Evolutionary conservation across 805 yeast species (phyloP), one percentile per base, ranked within the genome.

Genomic region (Candida takata): DNA sequence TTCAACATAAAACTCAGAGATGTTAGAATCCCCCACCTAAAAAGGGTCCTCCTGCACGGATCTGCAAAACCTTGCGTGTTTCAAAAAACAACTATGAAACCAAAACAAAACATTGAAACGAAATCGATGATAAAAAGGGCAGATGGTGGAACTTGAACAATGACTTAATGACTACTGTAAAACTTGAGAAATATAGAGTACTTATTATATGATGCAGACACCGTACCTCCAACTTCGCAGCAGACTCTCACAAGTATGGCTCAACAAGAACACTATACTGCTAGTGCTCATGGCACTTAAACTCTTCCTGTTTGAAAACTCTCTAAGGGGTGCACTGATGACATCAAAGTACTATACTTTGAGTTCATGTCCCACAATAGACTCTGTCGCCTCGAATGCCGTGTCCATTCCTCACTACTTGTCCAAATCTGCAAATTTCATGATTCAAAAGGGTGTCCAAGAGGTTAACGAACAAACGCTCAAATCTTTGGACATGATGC

Each of bases 191-290:
- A n/a, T n/a, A n/a, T n/a, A n/a, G n/a, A n/a, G n/a, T n/a, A n/a
- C n/a, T n/a, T n/a, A n/a, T n/a, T 13, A 26, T 13, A 41, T 38
- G 40, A 33, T 21, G 25, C 29, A 36, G n/a, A 44, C 40, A 18
- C 55, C 57, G 14, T 77, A 71, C 48, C 58, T 81, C 26, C 64
- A 64, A 29, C 53, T 76, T 4, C 49, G 55, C 14, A 87, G 80
- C 40, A 53, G 72, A 31, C 45, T 81, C 6, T 68, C 84, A 4
- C 92, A 84, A 48, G 55, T 72, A 8, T 76, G 83, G 75, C 50
- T 84, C 15, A 83, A 85, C 51, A 70, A 75, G 39, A 74, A 72
- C 49, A 70, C 94, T 1, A 40, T 87, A 1, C 49, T 74, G 2
- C 39, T 79, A 11, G 44, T 74, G 0, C 54, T 90, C 2, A 62